These are phyloP conservation scores for Termitomyces sp. DNA, from an alignment of 768 basidiomycete genomes.

Conservation along the genomic window DNA sequence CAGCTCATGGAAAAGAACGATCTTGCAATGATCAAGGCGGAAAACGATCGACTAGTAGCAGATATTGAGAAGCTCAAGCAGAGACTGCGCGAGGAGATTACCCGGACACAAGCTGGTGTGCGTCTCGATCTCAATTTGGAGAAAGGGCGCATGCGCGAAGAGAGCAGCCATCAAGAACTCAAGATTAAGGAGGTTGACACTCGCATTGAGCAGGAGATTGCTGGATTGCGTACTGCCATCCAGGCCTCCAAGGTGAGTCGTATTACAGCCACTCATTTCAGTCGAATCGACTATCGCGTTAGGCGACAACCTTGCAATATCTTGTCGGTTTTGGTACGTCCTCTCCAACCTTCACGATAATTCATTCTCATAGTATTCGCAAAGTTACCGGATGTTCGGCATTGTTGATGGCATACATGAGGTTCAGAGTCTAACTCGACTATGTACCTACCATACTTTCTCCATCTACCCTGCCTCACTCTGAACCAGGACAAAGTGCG, in stretches of 20 bases:
- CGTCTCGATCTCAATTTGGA: constrained; percentile 93
- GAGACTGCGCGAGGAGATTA: constrained; percentile 87
- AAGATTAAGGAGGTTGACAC: constrained; percentile 99
- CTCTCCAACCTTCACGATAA: neutral
- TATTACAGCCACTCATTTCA: neutral
- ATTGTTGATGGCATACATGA: constrained; percentile 82
- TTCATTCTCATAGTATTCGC: constrained; percentile 6
- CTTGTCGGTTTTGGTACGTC: constrained; percentile 80
- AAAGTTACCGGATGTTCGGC: constrained; percentile 85
- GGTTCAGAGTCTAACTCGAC: constrained; percentile 51
- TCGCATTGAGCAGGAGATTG: constrained; percentile 94
- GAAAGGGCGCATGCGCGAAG: constrained; percentile 93
- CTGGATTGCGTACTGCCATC: constrained; percentile 76
- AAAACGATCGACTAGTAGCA: constrained; percentile 88
- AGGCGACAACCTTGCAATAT: constrained; percentile 87
- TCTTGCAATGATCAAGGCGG: constrained; percentile 89
- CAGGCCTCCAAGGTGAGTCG: constrained; percentile 74
- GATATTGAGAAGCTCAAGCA: constrained; percentile 97
- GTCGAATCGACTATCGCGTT: neutral
- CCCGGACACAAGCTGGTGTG: constrained; percentile 89
- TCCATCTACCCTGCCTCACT: neutral
- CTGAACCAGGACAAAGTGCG: constrained; percentile 38
- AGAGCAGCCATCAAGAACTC: constrained; percentile 84
- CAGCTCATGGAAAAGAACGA: constrained; percentile 98
- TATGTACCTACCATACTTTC: constrained; percentile 3